Conservation (phyloP, 2,329 filamentous ascomycete species). For the Verticillium alfalfae region DNA sequence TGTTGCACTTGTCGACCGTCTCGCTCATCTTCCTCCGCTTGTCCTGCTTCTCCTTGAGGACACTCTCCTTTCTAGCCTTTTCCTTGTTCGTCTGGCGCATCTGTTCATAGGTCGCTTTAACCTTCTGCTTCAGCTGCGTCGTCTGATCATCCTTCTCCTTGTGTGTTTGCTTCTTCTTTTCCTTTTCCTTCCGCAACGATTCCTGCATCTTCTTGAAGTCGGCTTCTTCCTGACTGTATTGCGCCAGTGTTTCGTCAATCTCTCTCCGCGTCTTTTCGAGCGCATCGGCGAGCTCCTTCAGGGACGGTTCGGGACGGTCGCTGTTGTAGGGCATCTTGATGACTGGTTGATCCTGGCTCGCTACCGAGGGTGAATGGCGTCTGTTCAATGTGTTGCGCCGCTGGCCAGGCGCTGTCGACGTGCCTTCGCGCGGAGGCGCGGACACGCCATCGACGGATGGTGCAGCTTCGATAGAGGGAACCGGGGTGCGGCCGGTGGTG, state of each 20-base stretch:
- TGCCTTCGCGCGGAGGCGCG: constrained; percentile 61
- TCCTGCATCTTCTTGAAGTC: constrained; percentile 62
- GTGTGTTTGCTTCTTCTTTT: constrained; percentile 68
- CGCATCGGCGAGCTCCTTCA: constrained; percentile 74
- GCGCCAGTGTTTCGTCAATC: constrained; percentile 69
- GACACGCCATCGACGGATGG: constrained; percentile 56
- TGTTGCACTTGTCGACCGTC: constrained; percentile 63
- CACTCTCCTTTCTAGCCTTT: constrained; percentile 70
- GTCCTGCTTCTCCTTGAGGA: constrained; percentile 61
- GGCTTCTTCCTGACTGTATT: constrained; percentile 66
- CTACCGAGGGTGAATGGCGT: constrained; percentile 52
- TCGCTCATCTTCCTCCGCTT: constrained; percentile 67
- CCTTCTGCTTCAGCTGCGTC: constrained; percentile 74
- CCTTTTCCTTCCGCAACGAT: constrained; percentile 70
- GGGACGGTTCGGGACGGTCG: constrained; percentile 57
- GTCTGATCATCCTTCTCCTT: constrained; percentile 91
- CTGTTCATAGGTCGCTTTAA: constrained; percentile 72
- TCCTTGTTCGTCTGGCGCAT: constrained; percentile 78
- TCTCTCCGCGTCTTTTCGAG: constrained; percentile 78
- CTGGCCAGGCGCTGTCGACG: constrained; percentile 26
- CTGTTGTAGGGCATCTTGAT: constrained; percentile 26
- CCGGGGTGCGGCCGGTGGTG: constrained; percentile 38
- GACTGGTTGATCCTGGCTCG: constrained; percentile 41
- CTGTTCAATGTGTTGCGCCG: constrained; percentile 68
- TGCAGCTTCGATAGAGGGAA: constrained; percentile 56